These are phyloP conservation scores for Flaveria sonorensis DNA, from an alignment of 129 eudicot species.

Conservation along the genomic window DNA sequence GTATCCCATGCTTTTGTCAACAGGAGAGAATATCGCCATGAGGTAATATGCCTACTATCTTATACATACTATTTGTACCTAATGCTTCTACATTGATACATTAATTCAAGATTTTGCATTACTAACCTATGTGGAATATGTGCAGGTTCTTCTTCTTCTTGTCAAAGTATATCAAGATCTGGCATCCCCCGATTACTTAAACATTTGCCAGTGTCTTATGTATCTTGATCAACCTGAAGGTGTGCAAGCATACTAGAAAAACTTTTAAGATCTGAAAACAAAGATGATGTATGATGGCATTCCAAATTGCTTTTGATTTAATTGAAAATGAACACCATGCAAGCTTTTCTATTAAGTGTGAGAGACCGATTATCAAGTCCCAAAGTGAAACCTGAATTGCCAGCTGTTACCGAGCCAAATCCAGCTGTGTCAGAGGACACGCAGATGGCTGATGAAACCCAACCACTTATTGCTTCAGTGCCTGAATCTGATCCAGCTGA, in stretches of 20 bases:
- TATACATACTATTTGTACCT: too few species aligned
- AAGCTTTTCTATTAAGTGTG: constrained; percentile 88
- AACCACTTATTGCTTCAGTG: constrained; percentile 33
- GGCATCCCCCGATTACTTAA: too few species aligned
- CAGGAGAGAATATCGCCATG: too few species aligned
- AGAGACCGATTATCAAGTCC: constrained; percentile 67
- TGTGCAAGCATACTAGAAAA: constrained; percentile 82
- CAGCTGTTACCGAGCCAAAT: constrained; percentile 47
- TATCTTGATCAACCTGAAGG: constrained; percentile 86
- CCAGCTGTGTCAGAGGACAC: constrained; percentile 61
- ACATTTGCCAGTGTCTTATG: constrained; percentile 97
- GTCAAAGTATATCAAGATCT: too few species aligned
- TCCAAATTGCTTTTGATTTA: too few species aligned
- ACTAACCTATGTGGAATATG: too few species aligned
- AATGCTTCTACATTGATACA: too few species aligned
- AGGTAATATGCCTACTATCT: too few species aligned
- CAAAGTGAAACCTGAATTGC: constrained; percentile 52
- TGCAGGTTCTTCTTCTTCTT: too few species aligned
- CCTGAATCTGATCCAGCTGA: constrained; percentile 64
- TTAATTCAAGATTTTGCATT: too few species aligned
- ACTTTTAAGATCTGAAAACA: constrained; percentile 67
- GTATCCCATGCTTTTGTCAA: too few species aligned
- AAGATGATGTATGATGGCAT: constrained; percentile 90
- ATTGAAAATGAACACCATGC: too few species aligned
- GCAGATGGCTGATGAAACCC: constrained; percentile 74